phyloP scores from a whole-genome alignment of 73 alveolate species.

The Paramecium caudatum region DNA sequence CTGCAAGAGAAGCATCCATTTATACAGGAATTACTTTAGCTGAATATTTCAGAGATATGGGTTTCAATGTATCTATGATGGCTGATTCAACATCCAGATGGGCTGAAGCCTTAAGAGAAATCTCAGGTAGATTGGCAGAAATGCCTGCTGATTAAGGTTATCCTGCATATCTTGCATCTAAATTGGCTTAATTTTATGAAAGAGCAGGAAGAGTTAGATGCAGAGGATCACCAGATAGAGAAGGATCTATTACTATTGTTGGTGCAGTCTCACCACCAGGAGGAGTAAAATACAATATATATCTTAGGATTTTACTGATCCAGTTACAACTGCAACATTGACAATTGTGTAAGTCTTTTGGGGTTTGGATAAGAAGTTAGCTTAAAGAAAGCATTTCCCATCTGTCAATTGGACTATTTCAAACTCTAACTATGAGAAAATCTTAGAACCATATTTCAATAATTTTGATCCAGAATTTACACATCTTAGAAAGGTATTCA shows the following conservation, averaged over 20 bases:
- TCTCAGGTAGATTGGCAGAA: conserved; percentile 99
- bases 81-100: conserved; percentile 99
- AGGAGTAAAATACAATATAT: conserved; percentile 77
- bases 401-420: conserved; percentile 98
- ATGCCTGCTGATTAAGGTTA: conserved; percentile 99
- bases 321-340: conserved; percentile 98
- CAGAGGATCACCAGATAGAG: conserved; percentile 98
- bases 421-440: conserved; percentile 96
- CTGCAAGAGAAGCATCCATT: conserved; percentile 99
- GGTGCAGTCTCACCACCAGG: conserved; percentile 98
- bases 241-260: conserved; percentile 91
- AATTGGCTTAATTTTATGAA: conserved; percentile 98
- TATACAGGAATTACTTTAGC: conserved; percentile 98
- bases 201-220: conserved; percentile 99
- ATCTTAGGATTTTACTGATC: conserved; percentile 98
- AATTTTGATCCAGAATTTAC: conserved; percentile 97
- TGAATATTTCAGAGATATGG: conserved; percentile 99
- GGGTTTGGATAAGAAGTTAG: conserved; percentile 99
- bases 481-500: conserved; percentile 91
- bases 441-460: conserved; percentile 92
- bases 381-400: conserved; percentile 99
- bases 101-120: conserved; percentile 99
- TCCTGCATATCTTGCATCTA: conserved; percentile 99
- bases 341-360: conserved; percentile 98
- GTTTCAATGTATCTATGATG: conserved; percentile 98